phyloP scores from a whole-genome alignment of 2,329 filamentous ascomycete species.

The Ceratocystiopsis sp. region DNA sequence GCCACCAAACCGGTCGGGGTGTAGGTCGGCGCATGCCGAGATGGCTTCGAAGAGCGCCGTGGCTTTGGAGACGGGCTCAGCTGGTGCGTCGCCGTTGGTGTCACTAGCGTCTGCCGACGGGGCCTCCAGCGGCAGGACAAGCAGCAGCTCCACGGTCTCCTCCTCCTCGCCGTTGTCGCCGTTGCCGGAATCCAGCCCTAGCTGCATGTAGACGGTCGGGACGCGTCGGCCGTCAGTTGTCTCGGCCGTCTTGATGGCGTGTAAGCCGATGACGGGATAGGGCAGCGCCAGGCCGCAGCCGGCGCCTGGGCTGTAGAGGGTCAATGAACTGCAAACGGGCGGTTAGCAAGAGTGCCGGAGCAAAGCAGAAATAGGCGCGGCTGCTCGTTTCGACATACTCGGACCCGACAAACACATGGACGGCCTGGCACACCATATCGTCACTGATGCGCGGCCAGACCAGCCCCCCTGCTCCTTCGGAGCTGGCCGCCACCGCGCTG shows the following conservation, averaged over 20 bases:
- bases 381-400: slow-evolving; percentile 24
- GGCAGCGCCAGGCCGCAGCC: slow-evolving; percentile 49
- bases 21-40: slow-evolving; percentile 56
- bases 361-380: neutral
- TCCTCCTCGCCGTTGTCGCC: slow-evolving; percentile 38
- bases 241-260: slow-evolving; percentile 48
- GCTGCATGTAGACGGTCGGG: slow-evolving; percentile 47
- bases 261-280: slow-evolving; percentile 58
- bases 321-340: slow-evolving; percentile 30
- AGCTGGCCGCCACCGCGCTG: slow-evolving; percentile 13
- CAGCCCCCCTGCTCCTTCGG: no score
- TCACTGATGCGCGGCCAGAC: slow-evolving; percentile 11
- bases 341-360: neutral
- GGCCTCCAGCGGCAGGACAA: slow-evolving; percentile 22
- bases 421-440: slow-evolving; percentile 25
- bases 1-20: slow-evolving; percentile 50
- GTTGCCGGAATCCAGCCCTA: slow-evolving; percentile 41
- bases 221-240: slow-evolving; percentile 18
- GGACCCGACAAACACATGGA: slow-evolving; percentile 42
- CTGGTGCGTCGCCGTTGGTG: slow-evolving; percentile 1
- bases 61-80: slow-evolving; percentile 15
- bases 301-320: slow-evolving; percentile 42
- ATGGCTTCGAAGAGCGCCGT: slow-evolving; percentile 50
- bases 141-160: slow-evolving; percentile 48
- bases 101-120: neutral